These are phyloP conservation scores for Grosmannia serpens DNA, from an alignment of 2,329 filamentous ascomycete genomes.

Conservation along the genomic window DNA sequence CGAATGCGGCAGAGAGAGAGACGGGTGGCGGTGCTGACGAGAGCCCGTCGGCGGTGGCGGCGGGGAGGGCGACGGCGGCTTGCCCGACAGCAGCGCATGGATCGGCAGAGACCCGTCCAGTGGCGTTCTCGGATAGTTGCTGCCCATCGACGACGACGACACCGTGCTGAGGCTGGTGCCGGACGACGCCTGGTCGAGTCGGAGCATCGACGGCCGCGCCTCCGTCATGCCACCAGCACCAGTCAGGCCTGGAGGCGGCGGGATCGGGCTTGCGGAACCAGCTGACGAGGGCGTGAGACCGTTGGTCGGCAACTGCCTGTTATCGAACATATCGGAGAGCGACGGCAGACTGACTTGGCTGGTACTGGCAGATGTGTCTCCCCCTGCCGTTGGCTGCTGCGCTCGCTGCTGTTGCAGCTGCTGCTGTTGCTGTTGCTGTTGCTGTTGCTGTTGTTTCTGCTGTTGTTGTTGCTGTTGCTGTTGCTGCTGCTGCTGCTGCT, in stretches of 20 bases:
- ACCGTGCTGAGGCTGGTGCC: slow-evolving; percentile 13
- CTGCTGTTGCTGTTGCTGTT: slow-evolving; percentile 14
- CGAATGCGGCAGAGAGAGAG: not conserved
- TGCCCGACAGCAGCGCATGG: slow-evolving; percentile 32
- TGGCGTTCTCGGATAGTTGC: slow-evolving; percentile 28
- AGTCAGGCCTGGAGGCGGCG: slow-evolving; percentile 16
- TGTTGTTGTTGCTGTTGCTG: slow-evolving; percentile 14
- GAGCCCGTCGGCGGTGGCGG: not conserved
- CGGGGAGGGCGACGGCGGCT: slow-evolving; percentile 2
- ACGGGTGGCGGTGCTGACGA: not conserved
- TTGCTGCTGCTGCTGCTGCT: slow-evolving; percentile 12
- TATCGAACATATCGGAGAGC: slow-evolving; percentile 36
- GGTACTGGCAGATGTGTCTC: not conserved
- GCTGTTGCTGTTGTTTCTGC: slow-evolving; percentile 14
- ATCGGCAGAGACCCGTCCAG: slow-evolving; percentile 42
- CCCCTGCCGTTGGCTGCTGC: slow-evolving; percentile 16
- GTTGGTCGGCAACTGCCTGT: slow-evolving; percentile 15
- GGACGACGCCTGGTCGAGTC: slow-evolving; percentile 28
- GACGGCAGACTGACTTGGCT: slow-evolving; percentile 30
- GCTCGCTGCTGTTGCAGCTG: slow-evolving; percentile 17
- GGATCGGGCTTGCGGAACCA: slow-evolving; percentile 15
- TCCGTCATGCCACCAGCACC: not conserved
- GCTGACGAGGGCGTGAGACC: not conserved
- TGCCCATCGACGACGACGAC: slow-evolving; percentile 23
- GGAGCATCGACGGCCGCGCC: slow-evolving; percentile 25